Evolutionary conservation across 805 yeast species (phyloP), one percentile per base, ranked within the genome.

Genomic region (Candida khao-thaluensis): DNA sequence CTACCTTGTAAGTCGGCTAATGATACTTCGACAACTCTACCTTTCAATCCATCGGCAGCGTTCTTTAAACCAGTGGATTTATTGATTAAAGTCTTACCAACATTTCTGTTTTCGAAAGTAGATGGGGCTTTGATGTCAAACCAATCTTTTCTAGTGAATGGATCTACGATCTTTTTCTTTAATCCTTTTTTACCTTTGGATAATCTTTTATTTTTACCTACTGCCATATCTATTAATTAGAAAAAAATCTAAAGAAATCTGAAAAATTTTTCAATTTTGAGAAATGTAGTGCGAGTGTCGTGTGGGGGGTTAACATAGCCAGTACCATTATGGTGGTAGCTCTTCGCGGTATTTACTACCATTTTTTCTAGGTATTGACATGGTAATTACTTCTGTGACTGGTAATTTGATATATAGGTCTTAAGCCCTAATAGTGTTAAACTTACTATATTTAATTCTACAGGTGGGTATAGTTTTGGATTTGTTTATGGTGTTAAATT

Each of bases 111-210:
- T 76, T 90, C 97, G 66, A 90, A 91, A 62, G 96, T 89, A 63
- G 97, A 83, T 67, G 98, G 98, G 56, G 98, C 98, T 80, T 90
- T 89, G 77, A 90, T 87, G 74, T 86, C 95, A 74, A 78, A 90
- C 98, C 98, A 91, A 64, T 90, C 98, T 79, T 91, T 91, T 76
- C 90, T 89, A 83, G 96, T 80, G 93, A 91, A 91, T 69, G 98
- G 98, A 81, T 91, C 99, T 59, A 89, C 95, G 69, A 86, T 93
- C 84, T 84, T 91, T 95, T 91, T 93, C 95, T 91, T 91, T 74
- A 88, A 77, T 68, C 98, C 97, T 77, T 91, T 91, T 88, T 85
- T 84, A 68, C 93, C 91, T 70, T 77, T 76, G 70, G 82, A 78
- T 64, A 85, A 79, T 79, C 91, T 85, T 56, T 57, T 60, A 48